These are phyloP conservation scores for Abrus precatorius DNA, from an alignment of 306 rosid species.

Conservation along the genomic window DNA sequence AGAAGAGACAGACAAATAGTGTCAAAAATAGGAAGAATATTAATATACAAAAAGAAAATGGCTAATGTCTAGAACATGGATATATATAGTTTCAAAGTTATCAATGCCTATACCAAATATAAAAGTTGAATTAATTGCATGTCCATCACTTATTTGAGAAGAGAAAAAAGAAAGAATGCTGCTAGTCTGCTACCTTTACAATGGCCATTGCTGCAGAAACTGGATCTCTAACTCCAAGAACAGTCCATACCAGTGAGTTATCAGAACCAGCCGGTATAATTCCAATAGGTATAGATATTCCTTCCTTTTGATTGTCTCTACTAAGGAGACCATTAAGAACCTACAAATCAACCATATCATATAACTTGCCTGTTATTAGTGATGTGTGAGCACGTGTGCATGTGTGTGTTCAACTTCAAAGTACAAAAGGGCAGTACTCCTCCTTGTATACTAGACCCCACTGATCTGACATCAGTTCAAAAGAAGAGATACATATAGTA, in stretches of 20 bases:
- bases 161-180: slow-evolving; percentile 33
- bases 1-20: slow-evolving; percentile 13
- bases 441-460: slow-evolving; percentile 3
- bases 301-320: slow-evolving; percentile 98
- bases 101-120: slow-evolving; percentile 19
- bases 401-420: slow-evolving; percentile 7
- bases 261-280: slow-evolving; percentile 99
- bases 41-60: slow-evolving; percentile 13
- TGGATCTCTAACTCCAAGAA: slow-evolving; percentile 98
- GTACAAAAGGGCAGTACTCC: slow-evolving; percentile 20
- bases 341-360: slow-evolving; percentile 60
- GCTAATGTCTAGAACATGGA: slow-evolving; percentile 42
- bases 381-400: neutral
- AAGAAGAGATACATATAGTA: neutral
- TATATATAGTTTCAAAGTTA: slow-evolving; percentile 22
- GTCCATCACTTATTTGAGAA: slow-evolving; percentile 34
- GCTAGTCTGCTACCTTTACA: slow-evolving; percentile 88
- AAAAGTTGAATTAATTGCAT: slow-evolving; percentile 22
- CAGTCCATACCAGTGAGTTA: slow-evolving; percentile 98
- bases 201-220: slow-evolving; percentile 98
- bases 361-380: slow-evolving; percentile 22
- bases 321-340: slow-evolving; percentile 95
- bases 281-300: slow-evolving; percentile 98
- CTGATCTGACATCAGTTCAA: slow-evolving; percentile 9
- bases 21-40: slow-evolving; percentile 9